Conservation (phyloP, 1,284 basidiomycete species). For the Sporisorium scitamineum region DNA sequence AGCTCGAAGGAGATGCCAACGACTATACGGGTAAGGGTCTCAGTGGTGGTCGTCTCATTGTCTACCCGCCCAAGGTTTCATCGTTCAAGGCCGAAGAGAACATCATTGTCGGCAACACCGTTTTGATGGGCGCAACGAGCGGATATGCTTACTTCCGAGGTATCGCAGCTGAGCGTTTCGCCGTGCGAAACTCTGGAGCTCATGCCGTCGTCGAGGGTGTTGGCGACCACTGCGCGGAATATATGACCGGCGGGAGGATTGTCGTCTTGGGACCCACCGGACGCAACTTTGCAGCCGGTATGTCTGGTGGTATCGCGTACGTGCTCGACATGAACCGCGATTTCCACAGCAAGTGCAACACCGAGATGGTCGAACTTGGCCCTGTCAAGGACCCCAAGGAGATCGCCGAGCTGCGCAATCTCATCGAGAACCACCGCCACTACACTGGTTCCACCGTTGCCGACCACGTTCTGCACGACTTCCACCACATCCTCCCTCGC, state of each 20-base stretch:
- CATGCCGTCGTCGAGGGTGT: conserved; percentile 66
- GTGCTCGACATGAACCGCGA: conserved; percentile 67
- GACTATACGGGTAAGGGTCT: conserved; percentile 64
- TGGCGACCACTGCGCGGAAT: conserved; percentile 63
- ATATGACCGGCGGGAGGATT: conserved; percentile 62
- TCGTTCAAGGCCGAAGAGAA: conserved; percentile 67
- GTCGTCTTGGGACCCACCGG: conserved; percentile 62
- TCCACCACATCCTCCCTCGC: conserved; percentile 65
- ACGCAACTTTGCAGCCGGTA: conserved; percentile 62
- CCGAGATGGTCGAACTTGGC: conserved; percentile 66
- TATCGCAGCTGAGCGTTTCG: conserved; percentile 65
- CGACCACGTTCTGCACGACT: conserved; percentile 64
- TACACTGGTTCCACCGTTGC: conserved; percentile 66
- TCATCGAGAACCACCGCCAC: conserved; percentile 67
- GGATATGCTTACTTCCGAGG: conserved; percentile 66
- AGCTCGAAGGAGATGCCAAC: conserved; percentile 65
- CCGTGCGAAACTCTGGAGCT: conserved; percentile 67
- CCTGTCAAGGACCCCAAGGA: conserved; percentile 63
- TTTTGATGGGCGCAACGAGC: conserved; percentile 55
- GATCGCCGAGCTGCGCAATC: conserved; percentile 67
- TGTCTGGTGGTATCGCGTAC: conserved; percentile 65
- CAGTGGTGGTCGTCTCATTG: conserved; percentile 60
- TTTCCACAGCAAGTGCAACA: conserved; percentile 64
- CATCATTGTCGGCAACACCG: conserved; percentile 63
- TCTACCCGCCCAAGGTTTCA: conserved; percentile 65